These are phyloP conservation scores for Colletotrichum graminicola DNA, from an alignment of 2,329 filamentous ascomycete genomes.

Conservation along the genomic window DNA sequence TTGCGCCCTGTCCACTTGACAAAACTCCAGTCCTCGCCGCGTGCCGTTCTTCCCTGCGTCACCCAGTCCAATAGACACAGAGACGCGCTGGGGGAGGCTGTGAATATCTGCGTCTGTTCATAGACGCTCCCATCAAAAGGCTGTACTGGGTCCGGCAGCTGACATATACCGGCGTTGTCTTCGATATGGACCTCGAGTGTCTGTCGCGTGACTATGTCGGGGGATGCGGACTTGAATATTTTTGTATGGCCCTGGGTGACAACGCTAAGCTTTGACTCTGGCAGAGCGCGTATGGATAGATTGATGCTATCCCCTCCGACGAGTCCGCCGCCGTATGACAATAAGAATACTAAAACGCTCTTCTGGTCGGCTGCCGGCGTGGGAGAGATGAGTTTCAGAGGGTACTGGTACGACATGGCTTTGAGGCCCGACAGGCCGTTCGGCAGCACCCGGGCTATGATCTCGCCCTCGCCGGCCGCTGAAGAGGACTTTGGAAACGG, in stretches of 20 bases:
- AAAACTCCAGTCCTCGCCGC: conserved; percentile 91
- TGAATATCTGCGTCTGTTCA: conserved; percentile 85
- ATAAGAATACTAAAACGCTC: conserved; percentile 85
- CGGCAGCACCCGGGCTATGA: conserved; percentile 80
- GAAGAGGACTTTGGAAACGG: conserved; percentile 83
- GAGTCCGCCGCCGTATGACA: conserved; percentile 95
- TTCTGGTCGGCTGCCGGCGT: conserved; percentile 72
- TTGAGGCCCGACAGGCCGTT: conserved; percentile 78
- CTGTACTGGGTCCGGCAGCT: conserved; percentile 92
- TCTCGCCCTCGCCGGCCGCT: conserved; percentile 80
- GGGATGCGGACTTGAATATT: conserved; percentile 83
- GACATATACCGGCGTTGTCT: conserved; percentile 67
- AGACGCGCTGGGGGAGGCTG: conserved; percentile 66
- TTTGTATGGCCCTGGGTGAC: conserved; percentile 89
- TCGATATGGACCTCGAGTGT: conserved; percentile 64
- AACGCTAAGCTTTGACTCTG: conserved; percentile 74
- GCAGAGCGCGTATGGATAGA: conserved; percentile 75
- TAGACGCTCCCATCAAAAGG: conserved; percentile 89
- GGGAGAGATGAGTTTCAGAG: conserved; percentile 91
- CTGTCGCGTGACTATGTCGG: conserved; percentile 69
- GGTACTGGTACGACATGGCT: conserved; percentile 89
- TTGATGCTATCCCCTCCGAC: conserved; percentile 88
- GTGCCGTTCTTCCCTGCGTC: conserved; percentile 84
- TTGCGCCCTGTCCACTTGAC: conserved; percentile 84
- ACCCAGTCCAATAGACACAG: conserved; percentile 95